Percentiles rank a stretch among this genome's conserved stretches.
These are phyloP conservation scores for Paramyrothecium sp. DNA, from an alignment of 2,329 filamentous ascomycete genomes.

Conservation along the genomic window DNA sequence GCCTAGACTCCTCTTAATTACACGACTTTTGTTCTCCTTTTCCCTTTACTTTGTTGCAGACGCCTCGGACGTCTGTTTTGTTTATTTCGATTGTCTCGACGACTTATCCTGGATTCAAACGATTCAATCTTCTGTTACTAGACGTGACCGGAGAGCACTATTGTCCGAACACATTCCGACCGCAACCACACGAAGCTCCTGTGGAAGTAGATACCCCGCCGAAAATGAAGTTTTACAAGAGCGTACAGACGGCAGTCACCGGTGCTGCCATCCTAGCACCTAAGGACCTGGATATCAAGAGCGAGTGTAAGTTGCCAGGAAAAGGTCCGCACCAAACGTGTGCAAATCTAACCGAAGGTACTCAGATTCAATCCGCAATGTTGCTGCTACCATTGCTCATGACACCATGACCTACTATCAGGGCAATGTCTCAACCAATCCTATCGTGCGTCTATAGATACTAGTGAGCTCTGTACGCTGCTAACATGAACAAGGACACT, in stretches of 20 bases:
- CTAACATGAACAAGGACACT: constrained; percentile 39
- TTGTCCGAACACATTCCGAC: no score
- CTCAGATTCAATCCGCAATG: constrained; percentile 59
- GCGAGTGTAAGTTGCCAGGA: constrained; percentile 26
- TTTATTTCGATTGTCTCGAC: background rate
- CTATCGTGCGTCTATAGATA: constrained; percentile 30
- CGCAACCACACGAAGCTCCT: no score
- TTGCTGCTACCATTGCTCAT: constrained; percentile 58
- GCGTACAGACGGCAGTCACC: constrained; percentile 18
- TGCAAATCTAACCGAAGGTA: constrained; percentile 6
- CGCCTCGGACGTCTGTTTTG: background rate
- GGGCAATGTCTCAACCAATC: constrained; percentile 56
- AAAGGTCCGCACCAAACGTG: background rate
- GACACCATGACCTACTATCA: constrained; percentile 64
- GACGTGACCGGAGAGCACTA: no score
- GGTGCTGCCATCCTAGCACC: constrained; percentile 28
- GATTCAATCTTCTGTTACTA: background rate
- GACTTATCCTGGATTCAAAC: background rate
- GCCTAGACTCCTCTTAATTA: background rate
- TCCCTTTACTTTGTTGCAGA: background rate
- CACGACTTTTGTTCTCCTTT: no score
- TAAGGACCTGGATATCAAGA: constrained; percentile 36
- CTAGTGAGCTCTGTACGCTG: background rate
- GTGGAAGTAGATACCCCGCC: no score
- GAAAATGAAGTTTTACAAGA: constrained; percentile 22